Conservation (phyloP, 2,329 filamentous ascomycete genomes). For the Blastomyces gilchristii region DNA sequence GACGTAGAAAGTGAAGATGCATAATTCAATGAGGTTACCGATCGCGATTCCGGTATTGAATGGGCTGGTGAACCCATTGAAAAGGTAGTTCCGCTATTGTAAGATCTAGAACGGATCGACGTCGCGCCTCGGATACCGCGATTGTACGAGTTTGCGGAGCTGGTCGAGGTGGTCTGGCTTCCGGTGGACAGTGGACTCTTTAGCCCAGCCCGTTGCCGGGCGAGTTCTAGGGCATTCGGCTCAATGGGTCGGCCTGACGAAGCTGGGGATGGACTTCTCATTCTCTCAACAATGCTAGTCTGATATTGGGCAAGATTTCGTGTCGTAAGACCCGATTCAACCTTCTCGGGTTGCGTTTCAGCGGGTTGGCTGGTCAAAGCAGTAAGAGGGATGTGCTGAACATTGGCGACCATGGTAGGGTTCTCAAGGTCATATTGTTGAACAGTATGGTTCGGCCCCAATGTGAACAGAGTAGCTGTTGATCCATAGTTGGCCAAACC, state of each 20-base stretch:
- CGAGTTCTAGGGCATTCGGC: conserved; percentile 52
- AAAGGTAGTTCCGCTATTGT: conserved; percentile 37
- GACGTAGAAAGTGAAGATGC: conserved; percentile 39
- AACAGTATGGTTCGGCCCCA: conserved; percentile 76
- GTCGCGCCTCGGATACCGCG: conserved; percentile 33
- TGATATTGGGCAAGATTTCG: conserved; percentile 17
- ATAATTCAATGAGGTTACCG: conserved; percentile 36
- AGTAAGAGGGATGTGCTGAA: conserved; percentile 71
- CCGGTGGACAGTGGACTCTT: conserved; percentile 55
- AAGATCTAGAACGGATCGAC: conserved; percentile 26
- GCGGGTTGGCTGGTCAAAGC: conserved; percentile 69
- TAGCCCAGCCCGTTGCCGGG: conserved; percentile 53
- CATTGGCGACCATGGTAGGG: conserved; percentile 70
- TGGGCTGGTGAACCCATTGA: conserved; percentile 31
- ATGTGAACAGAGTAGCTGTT: conserved; percentile 81
- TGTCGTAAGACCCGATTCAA: conserved; percentile 8
- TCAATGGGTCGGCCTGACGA: conserved; percentile 68
- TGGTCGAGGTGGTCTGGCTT: conserved; percentile 50
- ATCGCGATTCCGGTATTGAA: conserved; percentile 24
- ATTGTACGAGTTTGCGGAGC: conserved; percentile 39
- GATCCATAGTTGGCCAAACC: conserved; percentile 83
- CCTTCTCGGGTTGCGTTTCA: conserved; percentile 34
- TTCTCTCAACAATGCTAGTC: conserved; percentile 54
- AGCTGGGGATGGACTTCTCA: conserved; percentile 48
- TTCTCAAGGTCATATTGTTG: conserved; percentile 94